Evolutionary conservation across 2,329 filamentous ascomycete species (phyloP), one percentile per base, ranked within the genome.

Genomic region (Thelonectria discophora): DNA sequence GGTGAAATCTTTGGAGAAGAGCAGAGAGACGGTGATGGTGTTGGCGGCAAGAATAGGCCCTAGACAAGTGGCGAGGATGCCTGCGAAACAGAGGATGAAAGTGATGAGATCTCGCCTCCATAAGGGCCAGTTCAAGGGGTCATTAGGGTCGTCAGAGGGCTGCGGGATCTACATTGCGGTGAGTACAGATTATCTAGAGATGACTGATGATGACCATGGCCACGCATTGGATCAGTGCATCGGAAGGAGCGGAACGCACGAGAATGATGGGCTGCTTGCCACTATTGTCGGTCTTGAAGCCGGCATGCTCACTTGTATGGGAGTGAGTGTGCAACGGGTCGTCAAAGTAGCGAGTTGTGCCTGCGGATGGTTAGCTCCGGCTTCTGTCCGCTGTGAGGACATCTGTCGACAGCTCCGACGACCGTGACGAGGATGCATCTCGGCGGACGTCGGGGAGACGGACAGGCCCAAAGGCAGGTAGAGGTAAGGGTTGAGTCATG

Each of bases 41-140:
- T 96, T 94, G 59, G 94, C 92, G 47, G 94, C 94, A 66, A 97
- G 88, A 58, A 97, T 89, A 5, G 94, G 91, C 30, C 91, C 93
- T 10, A 97, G 87, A 0, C 91, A 90, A 12, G 92, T 91, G 53
- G 92, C 94, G 68, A 97, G 90, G 72, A 97, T 89, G 65, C 91
- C 90, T 21, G 90, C 86, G 62, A 95, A 79, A 65, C 90, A 97
- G 24, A 98, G 87, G 65, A 92, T 85, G 60, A 88, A 81, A 63
- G 93, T 90, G 73, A 95, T 93, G 55, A 91, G 69, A 75, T 97
- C 94, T 74, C 93, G 91, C 69, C 86, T 87, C 91, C 91, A 94
- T 63, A 97, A 77, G 20, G 93, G 90, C 94, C 93, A 97, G 74
- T 83, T 84, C 65, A 97, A 82, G 30, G 93, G 94, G 77, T 97